A percentile compares a stretch with the other conserved stretches of the same genome.
These are phyloP conservation scores for Sphaerulina musiva DNA, from an alignment of 2,329 filamentous ascomycete species.

Conservation along the genomic window DNA sequence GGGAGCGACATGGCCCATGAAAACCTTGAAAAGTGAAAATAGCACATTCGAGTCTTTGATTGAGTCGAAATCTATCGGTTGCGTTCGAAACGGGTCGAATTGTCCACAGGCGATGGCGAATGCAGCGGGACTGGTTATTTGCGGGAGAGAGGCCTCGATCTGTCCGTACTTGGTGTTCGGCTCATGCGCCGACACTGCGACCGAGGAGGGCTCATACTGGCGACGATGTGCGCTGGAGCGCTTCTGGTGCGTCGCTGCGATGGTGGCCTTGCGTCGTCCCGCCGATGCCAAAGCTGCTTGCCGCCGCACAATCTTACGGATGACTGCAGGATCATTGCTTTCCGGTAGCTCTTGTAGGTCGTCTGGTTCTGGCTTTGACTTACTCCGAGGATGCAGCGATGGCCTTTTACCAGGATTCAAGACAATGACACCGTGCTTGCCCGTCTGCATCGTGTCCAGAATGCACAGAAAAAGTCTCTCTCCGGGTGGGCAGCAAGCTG, in stretches of 20 bases:
- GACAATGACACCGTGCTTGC: conserved; percentile 14
- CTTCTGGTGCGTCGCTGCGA: conserved; percentile 15
- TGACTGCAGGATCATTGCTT: conserved; percentile 17
- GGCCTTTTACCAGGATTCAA: conserved; percentile 7
- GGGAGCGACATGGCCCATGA: conserved; percentile 12
- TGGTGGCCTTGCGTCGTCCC: conserved; percentile 15
- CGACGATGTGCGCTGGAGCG: conserved; percentile 1
- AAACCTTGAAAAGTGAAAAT: conserved; percentile 13
- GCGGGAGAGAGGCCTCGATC: neutral
- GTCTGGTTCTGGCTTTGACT: conserved; percentile 5
- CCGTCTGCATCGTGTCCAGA: conserved; percentile 4
- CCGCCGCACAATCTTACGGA: conserved; percentile 17
- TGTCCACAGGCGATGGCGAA: conserved; percentile 5
- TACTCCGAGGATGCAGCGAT: conserved; percentile 6
- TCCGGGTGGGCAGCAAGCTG: neutral
- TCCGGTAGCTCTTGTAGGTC: conserved; percentile 9
- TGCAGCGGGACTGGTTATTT: neutral
- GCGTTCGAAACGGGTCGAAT: conserved; percentile 14
- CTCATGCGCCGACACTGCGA: neutral
- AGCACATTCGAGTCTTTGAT: conserved; percentile 13
- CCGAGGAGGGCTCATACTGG: neutral
- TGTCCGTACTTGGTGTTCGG: neutral
- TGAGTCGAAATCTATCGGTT: conserved; percentile 13
- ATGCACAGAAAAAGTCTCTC: neutral
- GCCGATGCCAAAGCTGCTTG: conserved; percentile 18